phyloP scores from a whole-genome alignment of 495 filamentous ascomycete species.

The Neurospora pannonica region DNA sequence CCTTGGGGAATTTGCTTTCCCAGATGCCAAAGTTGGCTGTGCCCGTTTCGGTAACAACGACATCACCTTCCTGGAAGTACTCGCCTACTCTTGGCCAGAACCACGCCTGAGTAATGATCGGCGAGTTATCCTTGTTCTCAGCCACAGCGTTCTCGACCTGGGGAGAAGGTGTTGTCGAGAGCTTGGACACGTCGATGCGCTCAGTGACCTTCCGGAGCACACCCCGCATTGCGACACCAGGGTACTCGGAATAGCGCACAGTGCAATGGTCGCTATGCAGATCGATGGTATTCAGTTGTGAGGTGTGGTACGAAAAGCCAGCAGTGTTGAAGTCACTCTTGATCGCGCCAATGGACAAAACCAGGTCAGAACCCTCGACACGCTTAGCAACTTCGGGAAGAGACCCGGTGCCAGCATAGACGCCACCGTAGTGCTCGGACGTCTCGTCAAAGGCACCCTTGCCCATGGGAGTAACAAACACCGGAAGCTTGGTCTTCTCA shows the following conservation, averaged over 20 bases:
- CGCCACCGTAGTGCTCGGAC: slow-evolving; percentile 66
- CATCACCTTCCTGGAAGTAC: slow-evolving; percentile 66
- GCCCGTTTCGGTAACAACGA: slow-evolving; percentile 82
- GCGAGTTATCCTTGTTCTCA: slow-evolving; percentile 37
- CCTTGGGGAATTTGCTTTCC: slow-evolving; percentile 71
- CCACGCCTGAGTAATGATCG: slow-evolving; percentile 70
- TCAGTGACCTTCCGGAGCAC: slow-evolving; percentile 69
- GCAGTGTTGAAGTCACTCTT: slow-evolving; percentile 85
- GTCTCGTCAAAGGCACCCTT: slow-evolving; percentile 81
- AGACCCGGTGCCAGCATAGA: slow-evolving; percentile 78
- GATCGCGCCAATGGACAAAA: slow-evolving; percentile 74
- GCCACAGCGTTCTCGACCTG: slow-evolving; percentile 50
- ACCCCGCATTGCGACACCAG: slow-evolving; percentile 74
- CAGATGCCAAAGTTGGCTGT: slow-evolving; percentile 86
- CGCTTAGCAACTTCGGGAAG: slow-evolving; percentile 58
- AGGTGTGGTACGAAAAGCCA: slow-evolving; percentile 78
- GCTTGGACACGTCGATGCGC: slow-evolving; percentile 46
- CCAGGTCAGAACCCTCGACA: slow-evolving; percentile 73
- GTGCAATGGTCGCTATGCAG: slow-evolving; percentile 71
- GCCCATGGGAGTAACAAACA: slow-evolving; percentile 87
- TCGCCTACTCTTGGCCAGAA: slow-evolving; percentile 76
- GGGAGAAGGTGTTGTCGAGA: slow-evolving; percentile 36
- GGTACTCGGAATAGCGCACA: slow-evolving; percentile 76
- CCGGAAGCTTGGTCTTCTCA: slow-evolving; percentile 64
- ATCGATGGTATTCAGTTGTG: slow-evolving; percentile 76